Base-by-base conservation (phyloP, 2,329 filamentous ascomycete genomes). In the Plectosphaerella cucumerina region DNA sequence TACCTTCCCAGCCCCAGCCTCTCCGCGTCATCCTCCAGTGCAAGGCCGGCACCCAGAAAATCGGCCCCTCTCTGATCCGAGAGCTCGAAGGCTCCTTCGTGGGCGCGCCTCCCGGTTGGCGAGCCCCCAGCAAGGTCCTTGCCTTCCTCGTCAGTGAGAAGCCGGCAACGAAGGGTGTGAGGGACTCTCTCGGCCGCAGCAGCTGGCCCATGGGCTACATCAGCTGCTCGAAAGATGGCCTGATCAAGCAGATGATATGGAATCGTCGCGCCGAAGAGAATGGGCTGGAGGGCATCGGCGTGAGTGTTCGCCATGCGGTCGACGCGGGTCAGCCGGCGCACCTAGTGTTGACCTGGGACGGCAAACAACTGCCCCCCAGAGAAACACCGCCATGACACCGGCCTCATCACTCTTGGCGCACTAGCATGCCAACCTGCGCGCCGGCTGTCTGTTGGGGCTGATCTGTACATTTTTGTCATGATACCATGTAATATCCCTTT, bases 51-150 rank as follows among this genome's bases (percentile, higher is more conserved):
- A 64, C 71, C 17, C 69, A 71, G 51, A 72, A 73, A 44, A 65
- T 75, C 12, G 74, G 81, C 0, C 88, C 89, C 1, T 70, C 76
- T 31, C 71, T 83, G 44, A 70, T 90, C 9, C 80, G 89, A n/a
- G 89, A 93, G 69, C 76, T 93, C 3, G 88, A 90, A 62, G 93
- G 93, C 4, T 82, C 90, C 0, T 87, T 94, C 61, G 76, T 77
- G 1, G 85, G 84, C 12, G 87, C 89, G 6, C 91, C 90, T 1
- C 71, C 78, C 0, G 86, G 85, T 1, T 96, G 89, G 88, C 75
- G 83, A 49, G 81, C 79, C 0, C 65, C 73, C 2, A 76, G 79
- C 14, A 21, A 33, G 17, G 83, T 88, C 6, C 65, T 96, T 33
- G 92, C 84, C 0, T 62, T 96, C 15, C 68, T 97, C 49, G 86